A percentile compares a stretch with the other conserved stretches of the same genome.
These are phyloP conservation scores for Tulasnella sp. DNA, from an alignment of 768 basidiomycete genomes.

Conservation along the genomic window DNA sequence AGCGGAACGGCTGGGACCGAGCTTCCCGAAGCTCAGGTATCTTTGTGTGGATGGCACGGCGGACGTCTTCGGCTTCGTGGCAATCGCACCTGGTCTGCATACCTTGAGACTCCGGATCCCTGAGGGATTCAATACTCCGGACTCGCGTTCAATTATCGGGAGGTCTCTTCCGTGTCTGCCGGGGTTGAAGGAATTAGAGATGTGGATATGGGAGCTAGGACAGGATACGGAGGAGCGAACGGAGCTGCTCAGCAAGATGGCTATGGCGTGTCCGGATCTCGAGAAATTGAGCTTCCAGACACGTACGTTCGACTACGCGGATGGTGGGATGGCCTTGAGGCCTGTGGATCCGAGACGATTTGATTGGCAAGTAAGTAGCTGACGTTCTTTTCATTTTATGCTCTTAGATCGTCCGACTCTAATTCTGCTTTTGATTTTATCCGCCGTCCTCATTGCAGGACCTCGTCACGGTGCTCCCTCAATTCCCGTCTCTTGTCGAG, in stretches of 20 bases:
- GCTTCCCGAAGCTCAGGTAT: slow-evolving; percentile 7
- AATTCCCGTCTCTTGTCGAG: neutral
- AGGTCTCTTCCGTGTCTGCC: neutral
- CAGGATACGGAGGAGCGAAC: neutral
- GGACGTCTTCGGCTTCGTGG: slow-evolving; percentile 1
- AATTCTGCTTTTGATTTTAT: neutral
- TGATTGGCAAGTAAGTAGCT: slow-evolving; percentile 10
- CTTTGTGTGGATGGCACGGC: slow-evolving; percentile 10
- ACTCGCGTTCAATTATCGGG: slow-evolving; percentile 3
- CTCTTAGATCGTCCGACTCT: neutral
- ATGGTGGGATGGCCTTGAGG: slow-evolving; percentile 11
- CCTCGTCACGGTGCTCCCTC: neutral
- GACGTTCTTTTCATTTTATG: neutral
- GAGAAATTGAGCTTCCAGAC: slow-evolving; percentile 11
- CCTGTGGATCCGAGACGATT: neutral
- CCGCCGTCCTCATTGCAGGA: slow-evolving; percentile 3
- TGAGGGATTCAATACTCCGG: slow-evolving; percentile 13
- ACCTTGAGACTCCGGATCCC: slow-evolving; percentile 10
- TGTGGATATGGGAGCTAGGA: slow-evolving; percentile 14
- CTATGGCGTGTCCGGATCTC: slow-evolving; percentile 1
- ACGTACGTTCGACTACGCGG: slow-evolving; percentile 13
- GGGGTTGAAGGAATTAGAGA: neutral
- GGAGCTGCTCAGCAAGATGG: neutral
- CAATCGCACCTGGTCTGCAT: neutral
- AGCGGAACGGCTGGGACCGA: too few species aligned